A percentile compares a stretch with the other conserved stretches of the same genome.
These are phyloP conservation scores for Neocatenulostroma microsporum DNA, from an alignment of 2,329 filamentous ascomycete species.

Conservation along the genomic window DNA sequence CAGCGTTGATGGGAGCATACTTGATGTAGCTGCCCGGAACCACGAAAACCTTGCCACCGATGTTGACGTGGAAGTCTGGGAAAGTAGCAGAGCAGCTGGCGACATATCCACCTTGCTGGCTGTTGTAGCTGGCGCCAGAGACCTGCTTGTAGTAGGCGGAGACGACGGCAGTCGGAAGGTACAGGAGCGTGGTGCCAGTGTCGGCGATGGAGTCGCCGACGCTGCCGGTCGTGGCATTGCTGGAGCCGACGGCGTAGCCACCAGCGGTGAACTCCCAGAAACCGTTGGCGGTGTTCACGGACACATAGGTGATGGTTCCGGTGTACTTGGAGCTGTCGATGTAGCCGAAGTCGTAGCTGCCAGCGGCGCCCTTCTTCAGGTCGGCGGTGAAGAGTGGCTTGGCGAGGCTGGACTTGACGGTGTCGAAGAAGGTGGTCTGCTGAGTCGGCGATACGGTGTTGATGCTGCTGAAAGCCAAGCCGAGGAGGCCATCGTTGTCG, in stretches of 20 bases:
- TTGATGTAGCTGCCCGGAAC: slow-evolving; percentile 42
- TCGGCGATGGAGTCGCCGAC: slow-evolving; percentile 43
- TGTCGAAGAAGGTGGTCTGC: slow-evolving; percentile 69
- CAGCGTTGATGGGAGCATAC: slow-evolving; percentile 45
- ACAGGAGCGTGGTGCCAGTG: slow-evolving; percentile 54
- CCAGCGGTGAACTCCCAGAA: slow-evolving; percentile 62
- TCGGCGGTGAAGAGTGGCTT: slow-evolving; percentile 64
- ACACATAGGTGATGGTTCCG: slow-evolving; percentile 55
- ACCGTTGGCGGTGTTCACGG: slow-evolving; percentile 53
- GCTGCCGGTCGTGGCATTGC: slow-evolving; percentile 28
- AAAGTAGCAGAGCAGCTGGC: slow-evolving; percentile 37
- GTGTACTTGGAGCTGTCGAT: slow-evolving; percentile 58
- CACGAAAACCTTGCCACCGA: slow-evolving; percentile 49
- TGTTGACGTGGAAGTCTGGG: slow-evolving; percentile 44
- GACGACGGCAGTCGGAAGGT: slow-evolving; percentile 47
- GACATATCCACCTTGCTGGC: slow-evolving; percentile 35
- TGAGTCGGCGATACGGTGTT: slow-evolving; percentile 56
- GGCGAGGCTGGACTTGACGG: slow-evolving; percentile 52
- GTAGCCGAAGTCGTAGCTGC: slow-evolving; percentile 66
- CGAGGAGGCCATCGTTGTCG: slow-evolving; percentile 61
- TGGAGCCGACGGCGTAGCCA: slow-evolving; percentile 50
- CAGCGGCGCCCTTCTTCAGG: slow-evolving; percentile 48
- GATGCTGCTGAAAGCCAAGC: slow-evolving; percentile 57
- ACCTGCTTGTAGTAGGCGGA: slow-evolving; percentile 38
- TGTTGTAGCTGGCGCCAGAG: slow-evolving; percentile 30